Evolutionary conservation across 2,329 filamentous ascomycete species (phyloP), one percentile per base, ranked within the genome.

Genomic region (Calonectria pteridis): DNA sequence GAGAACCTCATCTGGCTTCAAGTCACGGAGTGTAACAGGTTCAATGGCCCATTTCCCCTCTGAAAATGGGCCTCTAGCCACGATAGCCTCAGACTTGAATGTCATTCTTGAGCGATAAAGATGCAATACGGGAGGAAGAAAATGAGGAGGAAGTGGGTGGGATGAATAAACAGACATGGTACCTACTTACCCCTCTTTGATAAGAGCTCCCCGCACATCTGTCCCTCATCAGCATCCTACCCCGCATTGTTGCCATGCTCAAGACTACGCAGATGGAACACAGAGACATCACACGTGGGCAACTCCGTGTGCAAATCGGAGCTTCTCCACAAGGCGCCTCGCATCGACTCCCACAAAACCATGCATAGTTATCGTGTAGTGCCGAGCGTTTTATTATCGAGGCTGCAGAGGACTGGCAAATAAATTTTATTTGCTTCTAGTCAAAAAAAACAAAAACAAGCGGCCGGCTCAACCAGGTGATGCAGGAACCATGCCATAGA

Each of bases 1-100:
- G 2, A 90, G 81, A 2, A 90, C 80, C 79, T 91, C 89, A 35
- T 88, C 86, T 1, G 86, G 82, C 9, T 75, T 79, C 14, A 79
- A 62, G 1, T 78, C 78, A 14, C 81, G 79, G 16, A 83, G 77
- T 1, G 75, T 78, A 0, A 84, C 81, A 0, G 77, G 73, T 33
- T 83, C 82, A 9, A 84, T 76, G 2, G 79, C 77, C 82, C 82
- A 84, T 76, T 81, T 82, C 0, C 80, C 80, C 28, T 82, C 76
- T 13, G 80, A 82, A 35, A 83, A 81, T 0, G 82, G 81, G 0
- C 82, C 82, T 26, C 81, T 77, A 0, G 82, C 79, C 5, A 83
- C 80, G 6, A 83, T 73, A 1, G 82, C 82, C 51, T 81, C 77
- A 2, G 80, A 82, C 55, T 77, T 72, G 69, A 79, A 79, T 2